Evolutionary conservation across 2,329 filamentous ascomycete species (phyloP).

Genomic region (Pseudogymnoascus sp.): DNA sequence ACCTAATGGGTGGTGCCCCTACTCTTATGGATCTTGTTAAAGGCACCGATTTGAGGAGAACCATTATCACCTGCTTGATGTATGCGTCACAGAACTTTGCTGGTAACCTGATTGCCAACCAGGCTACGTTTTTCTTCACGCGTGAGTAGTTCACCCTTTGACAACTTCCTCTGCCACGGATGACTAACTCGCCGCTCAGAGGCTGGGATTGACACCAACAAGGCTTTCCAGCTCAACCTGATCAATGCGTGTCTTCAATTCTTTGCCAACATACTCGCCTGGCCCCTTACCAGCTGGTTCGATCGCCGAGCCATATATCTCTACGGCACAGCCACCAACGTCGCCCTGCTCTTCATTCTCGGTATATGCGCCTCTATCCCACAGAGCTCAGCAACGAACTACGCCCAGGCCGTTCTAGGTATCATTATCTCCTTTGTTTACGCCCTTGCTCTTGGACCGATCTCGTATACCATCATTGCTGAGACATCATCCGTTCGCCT

Average conservation of each 20-base stretch:
- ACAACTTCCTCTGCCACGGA: conserved; percentile 12
- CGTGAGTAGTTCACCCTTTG: conserved; percentile 16
- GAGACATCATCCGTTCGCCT: conserved; percentile 6
- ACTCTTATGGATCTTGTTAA: conserved; percentile 45
- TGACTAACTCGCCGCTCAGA: conserved; percentile 28
- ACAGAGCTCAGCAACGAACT: conserved; percentile 23
- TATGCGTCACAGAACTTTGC: conserved; percentile 54
- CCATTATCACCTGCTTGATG: conserved; percentile 47
- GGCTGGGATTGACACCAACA: background rate
- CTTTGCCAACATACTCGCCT: conserved; percentile 31
- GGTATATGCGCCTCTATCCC: conserved; percentile 31
- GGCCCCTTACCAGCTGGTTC: conserved; percentile 32
- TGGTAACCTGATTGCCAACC: conserved; percentile 56
- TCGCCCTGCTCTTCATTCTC: conserved; percentile 31
- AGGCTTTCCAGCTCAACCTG: background rate
- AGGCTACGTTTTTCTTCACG: conserved; percentile 54
- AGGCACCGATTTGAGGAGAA: conserved; percentile 47
- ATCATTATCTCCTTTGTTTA: conserved; percentile 45
- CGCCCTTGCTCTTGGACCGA: conserved; percentile 43
- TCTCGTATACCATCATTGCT: conserved; percentile 26
- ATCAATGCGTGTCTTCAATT: conserved; percentile 18
- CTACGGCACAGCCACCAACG: conserved; percentile 30
- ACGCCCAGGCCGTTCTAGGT: conserved; percentile 42
- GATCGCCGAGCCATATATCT: conserved; percentile 36
- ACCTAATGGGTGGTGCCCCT: conserved; percentile 30